Percentiles rank a stretch among this genome's conserved stretches.
Conservation (phyloP, 768 basidiomycete species). For the Suillus subalutaceus region DNA sequence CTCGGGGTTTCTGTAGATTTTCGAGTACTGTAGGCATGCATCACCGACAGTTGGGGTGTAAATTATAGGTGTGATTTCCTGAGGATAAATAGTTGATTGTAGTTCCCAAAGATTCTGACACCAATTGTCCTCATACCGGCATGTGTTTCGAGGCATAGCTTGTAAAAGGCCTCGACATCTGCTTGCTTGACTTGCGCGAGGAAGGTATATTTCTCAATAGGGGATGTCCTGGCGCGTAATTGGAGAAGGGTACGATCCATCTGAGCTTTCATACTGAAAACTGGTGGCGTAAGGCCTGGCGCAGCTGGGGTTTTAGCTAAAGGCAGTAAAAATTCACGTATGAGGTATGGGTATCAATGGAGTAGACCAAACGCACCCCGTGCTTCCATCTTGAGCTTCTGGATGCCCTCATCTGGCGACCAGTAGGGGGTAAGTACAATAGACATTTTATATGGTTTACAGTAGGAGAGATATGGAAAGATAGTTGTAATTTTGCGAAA, state of each 20-base stretch:
- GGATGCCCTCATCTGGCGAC: slow-evolving; percentile 58
- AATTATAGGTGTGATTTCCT: slow-evolving; percentile 75
- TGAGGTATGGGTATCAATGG: not conserved
- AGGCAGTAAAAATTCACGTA: slow-evolving; percentile 13
- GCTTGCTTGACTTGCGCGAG: slow-evolving; percentile 74
- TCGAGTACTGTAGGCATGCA: slow-evolving; percentile 82
- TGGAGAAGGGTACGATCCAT: slow-evolving; percentile 64
- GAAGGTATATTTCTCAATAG: slow-evolving; percentile 86
- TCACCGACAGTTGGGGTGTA: slow-evolving; percentile 95
- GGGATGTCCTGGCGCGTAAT: slow-evolving; percentile 71
- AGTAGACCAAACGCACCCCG: slow-evolving; percentile 44
- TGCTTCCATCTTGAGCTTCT: slow-evolving; percentile 65
- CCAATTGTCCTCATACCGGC: slow-evolving; percentile 46
- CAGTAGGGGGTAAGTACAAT: slow-evolving; percentile 72
- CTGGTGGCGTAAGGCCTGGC: slow-evolving; percentile 65
- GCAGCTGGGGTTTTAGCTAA: slow-evolving; percentile 46
- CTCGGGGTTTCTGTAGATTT: slow-evolving; percentile 75
- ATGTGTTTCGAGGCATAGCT: slow-evolving; percentile 72
- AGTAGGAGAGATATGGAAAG: not conserved
- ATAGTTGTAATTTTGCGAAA: not conserved
- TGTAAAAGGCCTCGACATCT: slow-evolving; percentile 79
- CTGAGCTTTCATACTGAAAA: slow-evolving; percentile 55
- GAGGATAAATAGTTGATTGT: slow-evolving; percentile 3
- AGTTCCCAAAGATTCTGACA: not conserved
- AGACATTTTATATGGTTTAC: slow-evolving; percentile 44